These are phyloP conservation scores for Saccharomyces hybrid DNA, from an alignment of 1,139 yeast genomes.

Conservation along the genomic window DNA sequence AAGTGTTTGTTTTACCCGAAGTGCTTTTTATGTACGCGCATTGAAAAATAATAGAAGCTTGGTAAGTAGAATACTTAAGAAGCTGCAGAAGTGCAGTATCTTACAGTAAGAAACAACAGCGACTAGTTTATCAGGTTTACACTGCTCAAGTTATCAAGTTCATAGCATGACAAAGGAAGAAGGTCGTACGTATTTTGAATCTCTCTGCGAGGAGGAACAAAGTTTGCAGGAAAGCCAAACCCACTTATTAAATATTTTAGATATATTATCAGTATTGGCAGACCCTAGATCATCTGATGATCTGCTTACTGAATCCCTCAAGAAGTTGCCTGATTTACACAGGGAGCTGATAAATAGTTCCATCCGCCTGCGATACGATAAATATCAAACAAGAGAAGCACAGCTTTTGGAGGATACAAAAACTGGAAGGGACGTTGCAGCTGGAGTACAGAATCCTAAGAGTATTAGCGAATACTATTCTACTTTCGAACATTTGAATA, in stretches of 20 bases:
- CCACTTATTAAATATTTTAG: constrained; percentile 11
- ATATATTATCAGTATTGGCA: constrained; percentile 12
- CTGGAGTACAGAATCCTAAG: constrained; percentile 7
- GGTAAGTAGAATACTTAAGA: not conserved
- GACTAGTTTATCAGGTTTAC: not conserved
- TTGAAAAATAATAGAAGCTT: not conserved
- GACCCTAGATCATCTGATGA: constrained; percentile 13
- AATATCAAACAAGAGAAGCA: constrained; percentile 18
- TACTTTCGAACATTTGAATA: constrained; percentile 13
- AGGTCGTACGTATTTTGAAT: constrained; percentile 17
- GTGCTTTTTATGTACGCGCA: not conserved
- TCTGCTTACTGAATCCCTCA: constrained; percentile 9
- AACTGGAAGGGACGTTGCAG: not conserved
- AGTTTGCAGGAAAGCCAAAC: constrained; percentile 17
- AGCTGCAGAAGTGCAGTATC: not conserved
- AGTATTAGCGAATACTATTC: constrained; percentile 12
- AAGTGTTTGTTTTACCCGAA: not conserved
- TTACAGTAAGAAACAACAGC: not conserved
- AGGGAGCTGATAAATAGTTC: constrained; percentile 11
- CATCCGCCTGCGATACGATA: constrained; percentile 16
- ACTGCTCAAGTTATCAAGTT: not conserved
- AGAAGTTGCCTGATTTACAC: constrained; percentile 9
- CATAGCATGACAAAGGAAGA: not conserved
- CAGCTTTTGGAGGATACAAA: constrained; percentile 9
- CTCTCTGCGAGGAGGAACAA: constrained; percentile 25